Percentiles rank a stretch among this genome's conserved stretches.
These are phyloP conservation scores for Daldinia eschscholtzii DNA, from an alignment of 2,329 filamentous ascomycete genomes.

Conservation along the genomic window DNA sequence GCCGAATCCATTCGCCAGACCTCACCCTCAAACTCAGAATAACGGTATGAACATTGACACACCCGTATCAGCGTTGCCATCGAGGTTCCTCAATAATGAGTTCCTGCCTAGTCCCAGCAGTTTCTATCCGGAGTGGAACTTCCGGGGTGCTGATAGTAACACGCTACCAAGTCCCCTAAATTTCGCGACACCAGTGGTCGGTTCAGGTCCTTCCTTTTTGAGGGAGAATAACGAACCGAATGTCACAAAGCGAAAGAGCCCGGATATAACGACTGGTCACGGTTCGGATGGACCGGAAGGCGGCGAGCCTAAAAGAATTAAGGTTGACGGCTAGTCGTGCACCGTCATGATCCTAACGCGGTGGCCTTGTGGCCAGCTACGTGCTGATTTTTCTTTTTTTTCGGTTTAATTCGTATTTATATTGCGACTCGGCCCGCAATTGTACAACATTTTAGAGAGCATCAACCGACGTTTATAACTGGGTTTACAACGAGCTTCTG, in stretches of 20 bases:
- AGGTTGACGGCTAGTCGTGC: constrained; percentile 60
- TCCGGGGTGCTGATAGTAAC: constrained; percentile 77
- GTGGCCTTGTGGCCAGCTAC: constrained; percentile 2
- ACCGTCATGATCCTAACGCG: background rate
- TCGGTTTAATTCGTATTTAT: constrained; percentile 28
- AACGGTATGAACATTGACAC: constrained; percentile 75
- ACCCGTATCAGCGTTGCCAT: constrained; percentile 93
- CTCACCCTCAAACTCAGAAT: constrained; percentile 76
- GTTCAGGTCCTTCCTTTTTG: constrained; percentile 72
- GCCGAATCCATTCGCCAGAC: constrained; percentile 94
- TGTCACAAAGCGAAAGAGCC: constrained; percentile 68
- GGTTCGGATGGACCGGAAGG: constrained; percentile 59
- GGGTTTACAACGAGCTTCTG: constrained; percentile 30
- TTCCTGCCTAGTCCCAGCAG: constrained; percentile 90
- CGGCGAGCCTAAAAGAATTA: constrained; percentile 66
- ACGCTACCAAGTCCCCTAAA: constrained; percentile 93
- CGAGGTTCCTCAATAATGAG: constrained; percentile 88
- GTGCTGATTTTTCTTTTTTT: constrained; percentile 4
- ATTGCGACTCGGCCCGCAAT: constrained; percentile 35
- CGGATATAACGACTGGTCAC: constrained; percentile 61
- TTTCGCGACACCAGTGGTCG: constrained; percentile 84
- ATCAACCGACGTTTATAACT: constrained; percentile 31
- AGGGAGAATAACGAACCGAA: constrained; percentile 63
- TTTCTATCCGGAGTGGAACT: constrained; percentile 94
- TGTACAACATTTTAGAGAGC: constrained; percentile 45